A percentile compares a stretch with the other conserved stretches of the same genome.
phyloP scores from a whole-genome alignment of 768 basidiomycete genomes.

The Cystobasidium tubakii region DNA sequence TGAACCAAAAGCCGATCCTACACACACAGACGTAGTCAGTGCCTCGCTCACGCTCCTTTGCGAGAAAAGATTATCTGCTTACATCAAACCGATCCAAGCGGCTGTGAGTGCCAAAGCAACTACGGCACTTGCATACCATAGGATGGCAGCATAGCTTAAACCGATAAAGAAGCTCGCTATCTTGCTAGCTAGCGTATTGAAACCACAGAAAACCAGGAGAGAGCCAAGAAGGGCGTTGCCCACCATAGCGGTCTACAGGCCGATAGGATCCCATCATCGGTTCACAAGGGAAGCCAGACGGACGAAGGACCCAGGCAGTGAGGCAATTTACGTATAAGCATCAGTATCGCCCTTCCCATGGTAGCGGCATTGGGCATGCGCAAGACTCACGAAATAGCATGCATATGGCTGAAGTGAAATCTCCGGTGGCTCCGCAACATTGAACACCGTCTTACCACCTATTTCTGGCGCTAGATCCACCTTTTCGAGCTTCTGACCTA shows the following conservation, averaged over 20 bases:
- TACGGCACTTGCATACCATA: conserved; percentile 10
- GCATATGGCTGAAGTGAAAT: background rate
- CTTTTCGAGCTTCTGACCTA: conserved; percentile 9
- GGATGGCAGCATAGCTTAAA: conserved; percentile 18
- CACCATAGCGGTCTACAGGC: background rate
- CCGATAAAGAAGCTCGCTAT: conserved; percentile 30
- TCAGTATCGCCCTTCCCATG: too few species aligned
- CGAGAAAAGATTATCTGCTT: too few species aligned
- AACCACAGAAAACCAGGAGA: conserved; percentile 28
- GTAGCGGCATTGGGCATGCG: too few species aligned
- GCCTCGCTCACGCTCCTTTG: too few species aligned
- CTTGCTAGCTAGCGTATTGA: conserved; percentile 37
- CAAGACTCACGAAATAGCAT: conserved; percentile 12
- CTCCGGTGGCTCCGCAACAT: background rate
- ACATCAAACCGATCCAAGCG: conserved; percentile 16
- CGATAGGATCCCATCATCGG: too few species aligned
- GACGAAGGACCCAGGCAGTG: too few species aligned
- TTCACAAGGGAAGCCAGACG: too few species aligned
- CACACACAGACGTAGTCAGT: background rate
- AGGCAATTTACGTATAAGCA: too few species aligned
- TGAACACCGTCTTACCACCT: conserved; percentile 13
- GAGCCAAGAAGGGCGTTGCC: conserved; percentile 17
- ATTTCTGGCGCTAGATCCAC: conserved; percentile 23
- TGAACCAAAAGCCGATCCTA: conserved; percentile 34
- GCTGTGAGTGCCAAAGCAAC: background rate